A percentile compares a stretch with the other conserved stretches of the same genome.
phyloP scores from a whole-genome alignment of 108 stramenopile species.

The Cyclotella distinguenda region DNA sequence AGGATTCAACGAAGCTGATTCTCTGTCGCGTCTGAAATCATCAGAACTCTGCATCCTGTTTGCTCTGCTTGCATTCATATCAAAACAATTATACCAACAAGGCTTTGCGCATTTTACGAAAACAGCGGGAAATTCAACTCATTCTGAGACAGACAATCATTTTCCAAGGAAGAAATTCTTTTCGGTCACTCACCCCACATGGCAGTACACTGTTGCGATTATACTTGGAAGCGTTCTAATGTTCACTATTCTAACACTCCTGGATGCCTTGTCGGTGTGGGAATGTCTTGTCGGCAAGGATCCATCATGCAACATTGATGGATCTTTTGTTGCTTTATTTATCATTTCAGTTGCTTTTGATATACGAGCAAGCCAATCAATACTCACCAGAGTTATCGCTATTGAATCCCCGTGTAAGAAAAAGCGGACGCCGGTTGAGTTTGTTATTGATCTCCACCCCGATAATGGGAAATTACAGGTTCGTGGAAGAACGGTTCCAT shows the following conservation, averaged over 20 bases:
- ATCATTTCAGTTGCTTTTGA: constrained; percentile 17
- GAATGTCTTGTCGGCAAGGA: constrained; percentile 5
- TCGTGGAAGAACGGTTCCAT: constrained; percentile 12
- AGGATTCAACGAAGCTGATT: not conserved
- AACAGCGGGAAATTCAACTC: not conserved
- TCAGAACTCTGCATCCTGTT: constrained; percentile 34
- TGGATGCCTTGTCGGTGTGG: not conserved
- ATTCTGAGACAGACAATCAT: not conserved
- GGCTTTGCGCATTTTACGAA: not conserved
- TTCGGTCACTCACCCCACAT: constrained; percentile 5
- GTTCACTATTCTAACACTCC: not conserved
- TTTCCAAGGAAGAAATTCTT: constrained; percentile 25
- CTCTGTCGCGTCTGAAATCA: constrained; percentile 13
- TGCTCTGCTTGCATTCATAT: constrained; percentile 5
- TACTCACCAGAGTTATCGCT: constrained; percentile 19
- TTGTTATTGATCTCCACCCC: constrained; percentile 39
- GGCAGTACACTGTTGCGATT: constrained; percentile 21
- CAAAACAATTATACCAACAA: constrained; percentile 15
- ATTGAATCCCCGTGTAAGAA: constrained; percentile 21
- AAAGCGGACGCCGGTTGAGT: constrained; percentile 22
- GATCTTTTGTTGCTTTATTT: constrained; percentile 5
- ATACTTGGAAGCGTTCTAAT: constrained; percentile 8
- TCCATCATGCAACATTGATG: constrained; percentile 16
- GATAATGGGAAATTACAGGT: constrained; percentile 22
- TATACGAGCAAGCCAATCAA: constrained; percentile 2